Evolutionary conservation across 2,329 filamentous ascomycete species (phyloP), one percentile per base, ranked within the genome.

Genomic region (Penicillium sp.): DNA sequence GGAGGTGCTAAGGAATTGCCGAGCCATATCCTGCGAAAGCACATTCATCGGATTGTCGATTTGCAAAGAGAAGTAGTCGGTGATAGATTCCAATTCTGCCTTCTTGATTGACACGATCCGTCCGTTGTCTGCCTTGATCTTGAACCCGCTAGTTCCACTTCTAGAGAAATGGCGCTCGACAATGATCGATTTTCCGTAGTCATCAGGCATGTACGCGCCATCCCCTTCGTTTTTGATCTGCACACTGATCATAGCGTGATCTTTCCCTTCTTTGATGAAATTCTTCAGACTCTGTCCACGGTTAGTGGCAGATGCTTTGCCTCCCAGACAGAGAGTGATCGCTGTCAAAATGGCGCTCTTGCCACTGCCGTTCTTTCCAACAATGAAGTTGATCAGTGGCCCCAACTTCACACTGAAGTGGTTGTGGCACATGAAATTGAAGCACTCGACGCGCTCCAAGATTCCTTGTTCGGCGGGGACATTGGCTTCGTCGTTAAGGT

Each of bases 21-120:
- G 86, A 9, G 94, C 94, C 72, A 92, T 91, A 68, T 99, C 94
- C 71, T 99, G 94, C 0, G 92, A 96, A 15, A 99, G 80, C 6
- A 97, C 89, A 53, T 95, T 97, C 77, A 99, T 87, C 0, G 94
- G 94, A 62, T 99, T 99, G 67, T 97, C 93, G 51, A 99, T 91
- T 69, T 97, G 93, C 34, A 99, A 78, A 34, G 88, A 90, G 68
- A 91, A 97, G 68, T 90, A 95, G 69, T 99, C 94, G 34, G 91
- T 87, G 41, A 99, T 93, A 59, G 96, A 90, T 60, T 97, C 92
- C 7, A 99, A 82, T 60, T 97, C 93, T 7, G 83, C 79, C 68
- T 90, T 94, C 72, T 91, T 96, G 7, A 82, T 90, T 0, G 91
- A 96, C 41, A 97, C 82, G 20, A 87, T 78, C 48, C 83, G 84